Evolutionary conservation across 768 basidiomycete genomes (phyloP).

Genomic region (Leccinum incarnatum): DNA sequence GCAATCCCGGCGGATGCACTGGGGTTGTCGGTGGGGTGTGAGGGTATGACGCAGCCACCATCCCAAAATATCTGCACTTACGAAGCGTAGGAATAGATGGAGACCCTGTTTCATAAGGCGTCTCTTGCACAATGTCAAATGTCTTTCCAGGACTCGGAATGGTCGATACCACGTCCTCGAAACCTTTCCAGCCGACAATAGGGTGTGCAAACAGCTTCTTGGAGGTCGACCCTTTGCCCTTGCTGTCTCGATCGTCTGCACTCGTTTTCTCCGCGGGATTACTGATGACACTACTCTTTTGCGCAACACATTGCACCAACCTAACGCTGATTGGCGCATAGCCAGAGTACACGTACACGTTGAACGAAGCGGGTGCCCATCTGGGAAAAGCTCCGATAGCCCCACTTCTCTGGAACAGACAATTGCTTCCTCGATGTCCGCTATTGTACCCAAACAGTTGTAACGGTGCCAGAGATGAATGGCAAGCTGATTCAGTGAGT

Average conservation of each 20-base stretch:
- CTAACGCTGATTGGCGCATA: slow-evolving; percentile 93
- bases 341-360: slow-evolving; percentile 84
- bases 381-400: too few species aligned
- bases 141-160: slow-evolving; percentile 73
- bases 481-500: too few species aligned
- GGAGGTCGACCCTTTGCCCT: slow-evolving; percentile 35
- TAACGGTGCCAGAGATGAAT: too few species aligned
- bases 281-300: slow-evolving; percentile 86
- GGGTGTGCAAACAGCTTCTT: slow-evolving; percentile 81
- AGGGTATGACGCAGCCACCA: background rate
- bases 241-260: slow-evolving; percentile 37
- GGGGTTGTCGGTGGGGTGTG: too few species aligned
- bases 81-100: slow-evolving; percentile 30
- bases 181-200: slow-evolving; percentile 95
- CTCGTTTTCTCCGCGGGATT: slow-evolving; percentile 62
- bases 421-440: too few species aligned
- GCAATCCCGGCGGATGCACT: too few species aligned
- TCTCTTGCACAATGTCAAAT: slow-evolving; percentile 68
- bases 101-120: slow-evolving; percentile 29
- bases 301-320: slow-evolving; percentile 88
- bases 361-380: background rate
- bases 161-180: slow-evolving; percentile 75
- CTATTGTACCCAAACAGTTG: too few species aligned
- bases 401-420: too few species aligned
- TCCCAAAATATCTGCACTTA: slow-evolving; percentile 28